Evolutionary conservation across 2,329 filamentous ascomycete genomes (phyloP).

Genomic region (Macrophomina tecta): DNA sequence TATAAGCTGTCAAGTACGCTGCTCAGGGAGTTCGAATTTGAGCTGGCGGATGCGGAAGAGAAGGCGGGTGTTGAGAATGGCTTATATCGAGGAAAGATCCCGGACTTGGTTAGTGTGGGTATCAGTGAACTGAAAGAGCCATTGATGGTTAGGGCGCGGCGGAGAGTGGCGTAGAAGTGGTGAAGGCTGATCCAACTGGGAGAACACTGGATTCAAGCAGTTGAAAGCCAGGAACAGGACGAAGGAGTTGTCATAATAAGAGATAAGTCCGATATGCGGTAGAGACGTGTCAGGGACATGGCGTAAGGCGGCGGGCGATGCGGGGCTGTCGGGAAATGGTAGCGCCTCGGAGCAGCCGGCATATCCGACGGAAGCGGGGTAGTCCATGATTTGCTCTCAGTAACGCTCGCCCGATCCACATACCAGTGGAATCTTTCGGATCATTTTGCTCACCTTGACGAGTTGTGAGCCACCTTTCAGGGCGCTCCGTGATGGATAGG

Average conservation of each 20-base stretch:
- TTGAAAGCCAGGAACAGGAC: too few relatives aligned
- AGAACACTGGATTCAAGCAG: neutral
- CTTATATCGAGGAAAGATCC: neutral
- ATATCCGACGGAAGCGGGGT: neutral
- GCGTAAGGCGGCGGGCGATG: neutral
- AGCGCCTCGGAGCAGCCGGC: neutral
- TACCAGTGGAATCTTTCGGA: too few relatives aligned
- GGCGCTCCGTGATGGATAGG: neutral
- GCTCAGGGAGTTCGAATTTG: slow-evolving; percentile 39
- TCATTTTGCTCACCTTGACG: neutral
- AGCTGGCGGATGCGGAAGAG: slow-evolving; percentile 36
- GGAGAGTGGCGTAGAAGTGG: neutral
- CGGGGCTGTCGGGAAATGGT: neutral
- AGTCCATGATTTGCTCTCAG: neutral
- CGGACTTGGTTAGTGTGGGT: neutral
- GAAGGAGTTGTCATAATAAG: too few relatives aligned
- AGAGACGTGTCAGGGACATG: too few relatives aligned
- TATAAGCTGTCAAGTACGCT: slow-evolving; percentile 43
- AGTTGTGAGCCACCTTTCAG: neutral
- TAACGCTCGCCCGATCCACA: too few relatives aligned
- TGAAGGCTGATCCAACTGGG: neutral
- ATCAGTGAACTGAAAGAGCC: slow-evolving; percentile 20
- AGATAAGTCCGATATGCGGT: too few relatives aligned
- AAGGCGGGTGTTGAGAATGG: slow-evolving; percentile 6
- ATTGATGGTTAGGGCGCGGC: slow-evolving; percentile 21